Evolutionary conservation across 495 filamentous ascomycete genomes (phyloP), one percentile per base, ranked within the genome.

Genomic region (Aspergillus haitiensis): DNA sequence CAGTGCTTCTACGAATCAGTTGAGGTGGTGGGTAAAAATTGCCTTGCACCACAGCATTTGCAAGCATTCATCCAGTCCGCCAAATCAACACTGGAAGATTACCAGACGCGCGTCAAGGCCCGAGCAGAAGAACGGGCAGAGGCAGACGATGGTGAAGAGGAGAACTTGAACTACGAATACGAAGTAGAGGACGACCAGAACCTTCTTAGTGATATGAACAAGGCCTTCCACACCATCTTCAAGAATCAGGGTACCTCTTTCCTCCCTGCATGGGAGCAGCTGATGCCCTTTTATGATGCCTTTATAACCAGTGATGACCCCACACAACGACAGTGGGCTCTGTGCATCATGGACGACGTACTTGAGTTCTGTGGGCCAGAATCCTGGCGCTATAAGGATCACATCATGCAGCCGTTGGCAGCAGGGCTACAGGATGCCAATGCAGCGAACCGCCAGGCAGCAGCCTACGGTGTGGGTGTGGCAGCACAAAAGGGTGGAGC

Each of bases 1-100:
- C 93, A 98, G 74, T 98, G 94, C 81, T 98, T 98, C 80, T 99
- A 99, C 72, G 95, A 99, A 73, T 96, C 90, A 7, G 90, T 99
- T 15, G 94, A 97, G 75, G 91, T 97, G 7, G 84, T 97, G 59
- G 93, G 92, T 57, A 87, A 88, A 74, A 83, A 88, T 64, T 92
- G 87, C 68, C 82, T 99, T 12, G 90, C 78, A 27, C 78, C 79
- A 48, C 79, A 86, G 45, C 87, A 96, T 70, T 91, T 98, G 91
- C 75, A 79, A 39, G 84, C 83, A 13, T 99, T 97, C 75, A 93
- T 98, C 61, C 84, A 89, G 59, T 88, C 87, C 0, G 90, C 90
- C 21, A 82, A 88, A 64, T 90, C 86, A 3, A 90, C 93, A 2
- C 82, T 99, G 7, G 86, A 92, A 67, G 95, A 98, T 66, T 99